These are phyloP conservation scores for Ganoderma lingzhi DNA, from an alignment of 1,284 basidiomycete species.

Conservation along the genomic window DNA sequence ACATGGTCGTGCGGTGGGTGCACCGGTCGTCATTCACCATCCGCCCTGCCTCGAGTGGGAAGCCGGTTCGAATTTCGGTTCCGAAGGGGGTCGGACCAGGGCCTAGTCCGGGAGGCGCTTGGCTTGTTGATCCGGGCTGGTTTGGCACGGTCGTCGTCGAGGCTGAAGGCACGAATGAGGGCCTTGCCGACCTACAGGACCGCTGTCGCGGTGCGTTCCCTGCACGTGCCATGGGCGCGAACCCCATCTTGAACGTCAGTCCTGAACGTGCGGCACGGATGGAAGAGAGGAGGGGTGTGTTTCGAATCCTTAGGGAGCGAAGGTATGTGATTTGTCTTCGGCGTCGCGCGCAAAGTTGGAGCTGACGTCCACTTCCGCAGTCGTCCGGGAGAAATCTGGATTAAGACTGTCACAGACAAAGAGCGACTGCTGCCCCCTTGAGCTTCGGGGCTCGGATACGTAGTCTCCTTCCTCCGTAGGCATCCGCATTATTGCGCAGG, in stretches of 20 bases:
- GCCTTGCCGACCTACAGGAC: constrained; percentile 77
- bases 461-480: neutral
- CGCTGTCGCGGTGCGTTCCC: constrained; percentile 76
- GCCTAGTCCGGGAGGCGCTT: constrained; percentile 47
- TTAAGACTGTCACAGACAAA: constrained; percentile 69
- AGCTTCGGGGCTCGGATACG: neutral
- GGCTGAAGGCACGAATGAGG: constrained; percentile 85
- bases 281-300: constrained; percentile 65
- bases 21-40: constrained; percentile 79
- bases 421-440: constrained; percentile 54
- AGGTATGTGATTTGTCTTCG: constrained; percentile 55
- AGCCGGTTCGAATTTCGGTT: constrained; percentile 38
- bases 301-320: constrained; percentile 75
- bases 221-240: constrained; percentile 50
- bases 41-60: constrained; percentile 47
- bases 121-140: constrained; percentile 77
- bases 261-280: constrained; percentile 45
- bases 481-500: neutral
- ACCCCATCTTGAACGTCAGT: constrained; percentile 26
- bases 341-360: neutral
- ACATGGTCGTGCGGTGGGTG: constrained; percentile 84
- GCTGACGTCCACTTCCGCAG: constrained; percentile 44
- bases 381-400: constrained; percentile 85
- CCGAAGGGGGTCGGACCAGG: constrained; percentile 38
- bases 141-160: constrained; percentile 82